Conservation (phyloP, 2,329 filamentous ascomycete genomes). For the Penicillium decumbens region DNA sequence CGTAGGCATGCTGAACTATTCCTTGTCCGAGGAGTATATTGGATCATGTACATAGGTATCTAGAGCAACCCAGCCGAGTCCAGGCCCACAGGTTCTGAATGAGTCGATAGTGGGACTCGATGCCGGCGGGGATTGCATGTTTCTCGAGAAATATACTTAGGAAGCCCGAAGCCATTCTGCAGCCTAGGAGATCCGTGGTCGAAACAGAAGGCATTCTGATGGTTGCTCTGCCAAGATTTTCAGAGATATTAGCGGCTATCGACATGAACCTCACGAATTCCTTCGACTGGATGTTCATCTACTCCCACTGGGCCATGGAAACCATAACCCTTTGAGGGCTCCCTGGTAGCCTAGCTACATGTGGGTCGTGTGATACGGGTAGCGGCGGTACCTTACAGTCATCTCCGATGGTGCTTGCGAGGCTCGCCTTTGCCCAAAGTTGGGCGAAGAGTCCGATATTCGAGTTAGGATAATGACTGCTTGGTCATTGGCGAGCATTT, state of each 20-base stretch:
- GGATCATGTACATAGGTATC: no score
- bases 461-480: constrained; percentile 61
- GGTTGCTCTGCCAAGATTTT: constrained; percentile 56
- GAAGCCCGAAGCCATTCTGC: constrained; percentile 65
- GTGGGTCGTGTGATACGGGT: constrained; percentile 15
- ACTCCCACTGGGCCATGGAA: constrained; percentile 62
- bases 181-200: constrained; percentile 63
- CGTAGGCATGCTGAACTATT: constrained; percentile 81
- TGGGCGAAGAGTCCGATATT: constrained; percentile 63
- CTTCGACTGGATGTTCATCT: constrained; percentile 73
- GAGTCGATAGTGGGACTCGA: no score
- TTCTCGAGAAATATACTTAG: constrained; percentile 42
- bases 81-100: constrained; percentile 42
- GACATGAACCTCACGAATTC: constrained; percentile 46
- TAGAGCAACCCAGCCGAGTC: constrained; percentile 64
- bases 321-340: constrained; percentile 52
- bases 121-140: no score
- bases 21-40: constrained; percentile 76
- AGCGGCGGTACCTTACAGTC: constrained; percentile 54
- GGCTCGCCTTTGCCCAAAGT: constrained; percentile 64
- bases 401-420: constrained; percentile 58
- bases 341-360: constrained; percentile 1
- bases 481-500: constrained; percentile 53
- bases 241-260: constrained; percentile 72
- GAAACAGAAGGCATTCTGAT: constrained; percentile 59